Percentiles rank a stretch among this genome's conserved stretches.
phyloP scores from a whole-genome alignment of 2,329 filamentous ascomycete species.

The Saccharata proteae region DNA sequence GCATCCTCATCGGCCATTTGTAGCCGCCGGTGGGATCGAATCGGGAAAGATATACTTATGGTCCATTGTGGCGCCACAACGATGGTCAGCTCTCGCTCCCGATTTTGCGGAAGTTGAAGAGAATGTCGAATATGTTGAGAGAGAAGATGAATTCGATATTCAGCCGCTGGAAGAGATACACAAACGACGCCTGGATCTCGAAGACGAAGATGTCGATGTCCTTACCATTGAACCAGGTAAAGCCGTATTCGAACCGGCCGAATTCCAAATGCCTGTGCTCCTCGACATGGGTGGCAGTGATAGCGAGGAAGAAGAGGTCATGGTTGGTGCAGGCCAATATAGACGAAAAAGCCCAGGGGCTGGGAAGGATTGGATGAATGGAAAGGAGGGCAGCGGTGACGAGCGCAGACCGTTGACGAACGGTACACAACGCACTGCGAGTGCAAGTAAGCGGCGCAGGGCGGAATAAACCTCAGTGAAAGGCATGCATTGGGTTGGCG shows the following conservation, averaged over 20 bases:
- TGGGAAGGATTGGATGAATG: constrained; percentile 53
- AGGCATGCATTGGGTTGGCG: constrained; percentile 5
- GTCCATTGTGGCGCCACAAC: constrained; percentile 89
- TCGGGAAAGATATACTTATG: constrained; percentile 90
- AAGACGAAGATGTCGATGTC: constrained; percentile 90
- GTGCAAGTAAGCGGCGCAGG: constrained; percentile 22
- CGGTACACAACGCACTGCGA: constrained; percentile 16
- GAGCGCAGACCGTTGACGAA: constrained; percentile 19
- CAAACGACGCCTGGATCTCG: constrained; percentile 75
- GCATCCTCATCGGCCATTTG: constrained; percentile 78
- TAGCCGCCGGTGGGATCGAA: constrained; percentile 86
- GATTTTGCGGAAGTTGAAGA: constrained; percentile 98
- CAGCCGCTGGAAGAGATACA: constrained; percentile 91
- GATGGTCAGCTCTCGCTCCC: constrained; percentile 92
- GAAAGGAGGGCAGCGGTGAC: constrained; percentile 27
- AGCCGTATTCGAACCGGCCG: constrained; percentile 41
- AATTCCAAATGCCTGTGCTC: constrained; percentile 89
- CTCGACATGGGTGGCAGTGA: constrained; percentile 88
- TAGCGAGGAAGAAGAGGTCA: constrained; percentile 76
- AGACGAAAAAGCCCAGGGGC: constrained; percentile 72
- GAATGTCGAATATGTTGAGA: constrained; percentile 92
- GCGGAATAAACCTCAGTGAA: constrained; percentile 18
- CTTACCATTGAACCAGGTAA: constrained; percentile 58
- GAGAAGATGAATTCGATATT: constrained; percentile 96
- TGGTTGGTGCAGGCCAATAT: constrained; percentile 66